Evolutionary conservation across 1,139 yeast genomes (phyloP), one percentile per base, ranked within the genome.

Genomic region (Lodderomyces pseudojiufengensis): DNA sequence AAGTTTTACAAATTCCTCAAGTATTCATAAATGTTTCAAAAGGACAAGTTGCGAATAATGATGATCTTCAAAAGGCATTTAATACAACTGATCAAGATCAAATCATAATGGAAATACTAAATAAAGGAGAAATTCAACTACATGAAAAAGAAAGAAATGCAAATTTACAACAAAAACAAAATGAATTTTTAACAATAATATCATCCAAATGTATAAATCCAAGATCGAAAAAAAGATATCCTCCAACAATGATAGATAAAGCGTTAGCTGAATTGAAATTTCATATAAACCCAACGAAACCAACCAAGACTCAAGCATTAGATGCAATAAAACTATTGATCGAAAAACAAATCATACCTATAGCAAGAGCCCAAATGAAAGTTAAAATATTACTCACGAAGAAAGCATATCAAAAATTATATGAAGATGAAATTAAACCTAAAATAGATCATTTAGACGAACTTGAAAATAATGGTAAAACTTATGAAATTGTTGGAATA

Each of bases 191-290:
- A 28, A 87, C 80, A 38, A 79, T 87, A 31, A 81, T 94, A 31
- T 84, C 95, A 20, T 82, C 95, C 10, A 90, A 87, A 55, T 90
- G 97, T 54, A 83, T 94, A 37, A 90, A 94, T 51, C 97, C 98
- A 4, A 76, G 73, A 38, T 80, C 92, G 3, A 85, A 84, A 55
- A 86, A 92, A 53, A 79, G 97, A 50, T 92, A 92, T 51, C 95
- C 98, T 0, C 92, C 95, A 9, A 76, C 95, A 0, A 90, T 94
- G 82, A 84, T 92, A 39, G 95, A 86, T 45, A 94, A 92, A 59
- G 88, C 92, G 0, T 67, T 92, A 40, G 72, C 72, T 34, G 95
- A 86, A 52, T 60, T 88, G 36, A 90, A 88, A 45, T 87, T 84
- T 57, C 90, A 87, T 56, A 73, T 86, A 45, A 79, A 78, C 26